phyloP scores from a whole-genome alignment of 1,139 yeast genomes.

The Yamadazyma epiphylla region DNA sequence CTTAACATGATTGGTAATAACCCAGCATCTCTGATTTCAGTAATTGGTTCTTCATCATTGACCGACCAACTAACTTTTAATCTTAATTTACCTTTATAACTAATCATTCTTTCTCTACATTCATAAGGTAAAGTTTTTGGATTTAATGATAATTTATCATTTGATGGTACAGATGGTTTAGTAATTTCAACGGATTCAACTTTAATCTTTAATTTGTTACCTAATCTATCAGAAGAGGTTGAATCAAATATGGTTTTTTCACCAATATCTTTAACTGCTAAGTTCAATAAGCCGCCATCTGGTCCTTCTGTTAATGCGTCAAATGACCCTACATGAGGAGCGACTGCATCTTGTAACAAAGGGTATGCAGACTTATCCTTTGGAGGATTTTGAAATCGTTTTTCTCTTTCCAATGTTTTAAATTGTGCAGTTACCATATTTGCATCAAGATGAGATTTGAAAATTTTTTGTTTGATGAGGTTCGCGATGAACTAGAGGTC shows the following conservation, averaged over 20 bases:
- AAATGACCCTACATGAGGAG: conserved; percentile 94
- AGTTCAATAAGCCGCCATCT: conserved; percentile 76
- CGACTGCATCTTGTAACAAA: conserved; percentile 78
- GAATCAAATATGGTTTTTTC: conserved; percentile 80
- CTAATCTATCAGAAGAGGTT: conserved; percentile 50
- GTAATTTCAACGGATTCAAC: conserved; percentile 85
- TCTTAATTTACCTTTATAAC: conserved; percentile 71
- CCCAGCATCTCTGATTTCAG: conserved; percentile 89
- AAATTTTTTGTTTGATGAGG: conserved; percentile 10
- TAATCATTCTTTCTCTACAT: conserved; percentile 83
- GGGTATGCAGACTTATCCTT: conserved; percentile 82
- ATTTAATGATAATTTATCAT: conserved; percentile 76
- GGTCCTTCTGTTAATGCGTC: conserved; percentile 90
- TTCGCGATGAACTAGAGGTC: background rate
- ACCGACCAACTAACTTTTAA: conserved; percentile 81
- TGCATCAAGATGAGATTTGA: conserved; percentile 2
- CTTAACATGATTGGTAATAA: conserved; percentile 87
- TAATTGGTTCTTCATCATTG: conserved; percentile 77
- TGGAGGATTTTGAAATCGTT: conserved; percentile 84
- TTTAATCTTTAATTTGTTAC: conserved; percentile 76
- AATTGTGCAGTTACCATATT: conserved; percentile 43
- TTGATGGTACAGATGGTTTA: conserved; percentile 70
- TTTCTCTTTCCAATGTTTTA: conserved; percentile 85
- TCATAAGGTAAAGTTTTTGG: conserved; percentile 84
- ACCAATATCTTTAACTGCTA: conserved; percentile 89